Evolutionary conservation across 805 yeast species (phyloP), one percentile per base, ranked within the genome.

Genomic region (Kodamaea kakaduensis): DNA sequence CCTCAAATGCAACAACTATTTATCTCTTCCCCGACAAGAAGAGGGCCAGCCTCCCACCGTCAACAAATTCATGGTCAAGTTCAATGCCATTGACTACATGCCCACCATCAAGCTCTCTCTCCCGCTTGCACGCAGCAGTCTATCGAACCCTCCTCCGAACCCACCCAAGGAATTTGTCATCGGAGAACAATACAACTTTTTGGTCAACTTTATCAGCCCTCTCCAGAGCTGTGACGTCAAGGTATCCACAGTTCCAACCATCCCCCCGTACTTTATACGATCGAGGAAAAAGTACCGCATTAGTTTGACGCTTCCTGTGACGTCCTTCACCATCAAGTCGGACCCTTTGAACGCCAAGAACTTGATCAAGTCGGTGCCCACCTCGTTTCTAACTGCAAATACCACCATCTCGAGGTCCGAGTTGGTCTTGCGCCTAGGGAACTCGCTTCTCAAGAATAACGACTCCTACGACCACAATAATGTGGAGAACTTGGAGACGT

Each of bases 181-280:
- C 14, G 52, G 47, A 7, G 20, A 38, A 4, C 51, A 38, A 20
- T 37, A 46, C 8, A 36, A 43, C 8, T 52, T 60, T 25, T 41
- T 56, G 9, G 31, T 66, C 30, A 59, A 51, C 37, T 36, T 66
- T 14, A 45, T 57, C 14, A 66, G 64, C 36, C 70, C 70, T 1
- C 42, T 54, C 13, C 31, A 20, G 1, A 47, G 54, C 16, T 37
- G 52, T 24, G 40, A 44, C 9, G 40, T 61, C 15, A 45, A 38
- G 1, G 39, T 63, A 1, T 51, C 64, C 8, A 45, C 54, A 1
- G 48, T 57, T 6, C 47, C 54, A 9, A 31, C 41, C 3, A 32
- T 49, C 3, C 54, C 59, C 1, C 14, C 39, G 8, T 27, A 41
- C 14, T 44, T 45, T 26, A 12, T 48, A 9, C 31, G 41, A 4